Evolutionary conservation across 441 rosid species (phyloP).

Genomic region (Erysimum pusillum): DNA sequence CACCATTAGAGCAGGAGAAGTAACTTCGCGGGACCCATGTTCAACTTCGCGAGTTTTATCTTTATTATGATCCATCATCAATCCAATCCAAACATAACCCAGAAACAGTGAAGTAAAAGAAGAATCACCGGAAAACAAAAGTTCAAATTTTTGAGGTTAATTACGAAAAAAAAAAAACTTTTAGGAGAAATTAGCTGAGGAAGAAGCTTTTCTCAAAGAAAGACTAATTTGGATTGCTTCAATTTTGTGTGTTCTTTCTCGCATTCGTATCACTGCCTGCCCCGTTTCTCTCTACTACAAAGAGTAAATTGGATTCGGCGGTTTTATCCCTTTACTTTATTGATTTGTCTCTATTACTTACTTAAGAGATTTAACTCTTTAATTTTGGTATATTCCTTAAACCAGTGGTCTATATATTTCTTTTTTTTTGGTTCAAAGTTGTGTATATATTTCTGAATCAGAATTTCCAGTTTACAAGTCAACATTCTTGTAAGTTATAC

Average conservation of each 20-base stretch:
- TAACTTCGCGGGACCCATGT: constrained; percentile 29
- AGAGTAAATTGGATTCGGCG: constrained; percentile 14
- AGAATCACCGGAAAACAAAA: neutral
- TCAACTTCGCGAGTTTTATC: neutral
- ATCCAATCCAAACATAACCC: constrained; percentile 31
- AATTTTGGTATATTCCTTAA: neutral
- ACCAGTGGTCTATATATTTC: constrained; percentile 13
- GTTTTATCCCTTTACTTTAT: constrained; percentile 1
- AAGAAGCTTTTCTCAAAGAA: neutral
- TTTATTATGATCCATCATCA: constrained; percentile 25
- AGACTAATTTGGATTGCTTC: neutral
- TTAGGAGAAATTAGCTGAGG: neutral
- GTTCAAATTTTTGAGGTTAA: constrained; percentile 3
- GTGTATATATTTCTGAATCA: neutral
- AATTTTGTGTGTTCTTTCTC: constrained; percentile 1
- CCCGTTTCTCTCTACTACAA: constrained; percentile 21
- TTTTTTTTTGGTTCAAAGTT: too few species aligned
- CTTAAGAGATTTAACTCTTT: neutral
- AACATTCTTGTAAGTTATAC: neutral
- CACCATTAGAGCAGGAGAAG: constrained; percentile 42
- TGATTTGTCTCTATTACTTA: constrained; percentile 14
- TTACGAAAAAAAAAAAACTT: neutral
- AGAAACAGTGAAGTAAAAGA: constrained; percentile 30
- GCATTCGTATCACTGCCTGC: constrained; percentile 27
- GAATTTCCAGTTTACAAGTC: neutral